Base-by-base conservation (phyloP, 2,329 filamentous ascomycete genomes). In the Colletotrichum siamense region DNA sequence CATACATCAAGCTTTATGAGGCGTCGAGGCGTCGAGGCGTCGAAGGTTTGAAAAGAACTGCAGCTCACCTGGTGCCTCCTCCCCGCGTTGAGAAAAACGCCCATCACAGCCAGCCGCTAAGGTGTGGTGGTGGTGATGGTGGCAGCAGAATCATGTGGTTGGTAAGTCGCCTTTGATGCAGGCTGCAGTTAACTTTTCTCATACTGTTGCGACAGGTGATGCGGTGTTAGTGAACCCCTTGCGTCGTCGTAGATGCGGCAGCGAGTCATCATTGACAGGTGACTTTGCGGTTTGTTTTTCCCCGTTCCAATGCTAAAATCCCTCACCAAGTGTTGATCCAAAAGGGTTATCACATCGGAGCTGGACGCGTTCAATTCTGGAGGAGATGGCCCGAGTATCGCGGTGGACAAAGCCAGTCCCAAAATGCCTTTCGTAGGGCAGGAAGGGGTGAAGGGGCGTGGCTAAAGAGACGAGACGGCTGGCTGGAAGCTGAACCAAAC, bases 401-500 rank as follows among this genome's bases (percentile, higher is more conserved):
- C 18, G 18, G 18, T 44, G 26, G 32, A 62, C 8, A 62, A 62
- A 34, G 57, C 18, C 57, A 62, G 32, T 36, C 16, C n/a, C 61
- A 57, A 22, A 57, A 57, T 64, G 15, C 7, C 22, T 22, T 30
- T 22, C 12, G 30, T 44, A 49, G n/a, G 66, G 26, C 26, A 39
- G 18, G 36, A 24, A 63, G 49, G 36, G 65, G 69, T 57, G 55
- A 30, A n/a, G 36, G 39, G 28, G 55, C 32, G 55, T 32, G 68
- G 52, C 63, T 24, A 49, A 39, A 55, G 57, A 63, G 26, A 62
- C 62, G 32, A 73, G 69, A 49, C 69, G 57, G 39, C 44, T 68
- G 63, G 69, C 67, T 59, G 67, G 61, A 55, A 73, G 63, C 55
- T 76, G 63, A 44, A 64, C 57, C 69, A 67, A 32, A 28, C 49